phyloP scores from a whole-genome alignment of 2,329 filamentous ascomycete species.

The Diaporthe amygdali region DNA sequence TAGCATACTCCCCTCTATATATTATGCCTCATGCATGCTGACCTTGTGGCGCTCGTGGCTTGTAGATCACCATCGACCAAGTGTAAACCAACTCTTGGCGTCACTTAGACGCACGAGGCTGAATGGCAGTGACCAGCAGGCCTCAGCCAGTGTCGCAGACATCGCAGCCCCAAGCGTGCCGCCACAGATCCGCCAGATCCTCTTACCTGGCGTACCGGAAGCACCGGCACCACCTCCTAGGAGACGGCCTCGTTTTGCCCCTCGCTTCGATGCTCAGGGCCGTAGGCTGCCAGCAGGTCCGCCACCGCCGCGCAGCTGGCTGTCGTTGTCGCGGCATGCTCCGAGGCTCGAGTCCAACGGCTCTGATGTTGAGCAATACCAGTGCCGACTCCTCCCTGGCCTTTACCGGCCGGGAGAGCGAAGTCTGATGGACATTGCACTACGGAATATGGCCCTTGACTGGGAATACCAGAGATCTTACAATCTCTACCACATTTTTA shows the following conservation, averaged over 20 bases:
- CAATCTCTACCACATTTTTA: conserved; percentile 61
- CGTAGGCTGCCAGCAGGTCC: conserved; percentile 62
- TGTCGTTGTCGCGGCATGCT: conserved; percentile 39
- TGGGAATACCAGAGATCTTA: conserved; percentile 63
- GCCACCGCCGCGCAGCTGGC: conserved; percentile 64
- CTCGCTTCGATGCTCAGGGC: conserved; percentile 51
- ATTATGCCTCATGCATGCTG: background rate
- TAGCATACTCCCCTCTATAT: background rate
- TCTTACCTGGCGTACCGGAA: conserved; percentile 58
- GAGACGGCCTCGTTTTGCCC: conserved; percentile 46
- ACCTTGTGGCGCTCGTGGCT: conserved; percentile 19
- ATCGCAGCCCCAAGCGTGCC: conserved; percentile 57
- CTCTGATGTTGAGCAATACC: background rate
- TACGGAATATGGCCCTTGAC: conserved; percentile 56
- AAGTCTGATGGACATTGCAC: conserved; percentile 57
- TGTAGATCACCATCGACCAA: conserved; percentile 41
- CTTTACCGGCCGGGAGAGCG: conserved; percentile 47
- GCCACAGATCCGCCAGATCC: conserved; percentile 62
- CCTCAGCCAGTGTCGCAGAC: conserved; percentile 27
- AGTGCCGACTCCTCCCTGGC: conserved; percentile 45
- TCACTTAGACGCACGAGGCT: conserved; percentile 56
- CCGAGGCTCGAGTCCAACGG: conserved; percentile 20
- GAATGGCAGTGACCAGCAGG: conserved; percentile 25
- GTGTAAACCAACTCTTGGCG: conserved; percentile 66
- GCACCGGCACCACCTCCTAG: conserved; percentile 57